Conservation (phyloP, 164 flowering plant genomes). For the Tetrastigma voinierianum region DNA sequence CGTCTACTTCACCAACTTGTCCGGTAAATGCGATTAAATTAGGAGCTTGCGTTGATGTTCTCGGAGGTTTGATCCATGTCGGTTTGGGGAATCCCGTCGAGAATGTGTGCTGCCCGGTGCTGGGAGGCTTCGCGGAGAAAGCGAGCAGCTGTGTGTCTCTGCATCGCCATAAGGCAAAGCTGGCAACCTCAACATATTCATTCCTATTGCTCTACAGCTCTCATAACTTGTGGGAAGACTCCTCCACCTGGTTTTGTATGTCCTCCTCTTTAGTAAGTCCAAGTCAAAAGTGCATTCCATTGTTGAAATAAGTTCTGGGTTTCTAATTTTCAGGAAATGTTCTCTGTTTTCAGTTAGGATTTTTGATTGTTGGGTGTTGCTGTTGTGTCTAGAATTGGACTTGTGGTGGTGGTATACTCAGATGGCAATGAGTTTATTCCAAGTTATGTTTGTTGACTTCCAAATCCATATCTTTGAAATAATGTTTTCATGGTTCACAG, state of each 20-base stretch:
- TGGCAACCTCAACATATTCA: conserved; percentile 74
- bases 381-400: too few relatives aligned
- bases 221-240: conserved; percentile 63
- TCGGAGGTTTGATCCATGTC: conserved; percentile 81
- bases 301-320: not conserved
- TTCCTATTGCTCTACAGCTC: conserved; percentile 76
- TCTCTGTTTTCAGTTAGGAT: not conserved
- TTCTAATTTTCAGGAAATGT: not conserved
- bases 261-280: conserved; percentile 37
- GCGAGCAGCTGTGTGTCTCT: conserved; percentile 88
- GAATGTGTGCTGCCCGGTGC: conserved; percentile 79
- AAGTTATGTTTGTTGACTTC: too few relatives aligned
- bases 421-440: too few relatives aligned
- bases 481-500: too few relatives aligned
- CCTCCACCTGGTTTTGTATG: conserved; percentile 82
- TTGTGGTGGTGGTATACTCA: too few relatives aligned
- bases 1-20: conserved; percentile 42
- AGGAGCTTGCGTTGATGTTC: conserved; percentile 77
- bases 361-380: not conserved
- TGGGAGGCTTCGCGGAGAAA: conserved; percentile 74
- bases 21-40: conserved; percentile 77
- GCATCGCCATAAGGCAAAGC: conserved; percentile 71
- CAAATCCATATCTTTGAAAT: too few relatives aligned
- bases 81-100: conserved; percentile 75
- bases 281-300: not conserved